Conservation (phyloP, 2,329 filamentous ascomycete species). For the Laburnicola sp. region DNA sequence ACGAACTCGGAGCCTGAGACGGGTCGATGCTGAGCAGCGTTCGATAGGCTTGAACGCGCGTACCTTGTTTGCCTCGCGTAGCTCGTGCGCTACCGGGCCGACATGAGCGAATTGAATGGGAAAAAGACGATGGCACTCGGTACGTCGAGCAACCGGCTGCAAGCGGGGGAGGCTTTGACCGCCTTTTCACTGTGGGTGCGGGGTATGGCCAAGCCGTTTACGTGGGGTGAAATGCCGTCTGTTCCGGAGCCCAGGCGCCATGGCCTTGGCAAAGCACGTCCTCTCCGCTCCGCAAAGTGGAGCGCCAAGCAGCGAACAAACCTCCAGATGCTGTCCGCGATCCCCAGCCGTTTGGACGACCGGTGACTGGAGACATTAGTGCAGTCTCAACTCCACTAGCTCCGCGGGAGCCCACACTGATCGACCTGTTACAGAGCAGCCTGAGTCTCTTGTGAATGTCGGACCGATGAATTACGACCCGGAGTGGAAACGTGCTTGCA, state of each 20-base stretch:
- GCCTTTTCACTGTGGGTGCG: neutral
- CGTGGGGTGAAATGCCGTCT: neutral
- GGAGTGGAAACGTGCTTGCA: no score
- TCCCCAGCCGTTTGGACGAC: neutral
- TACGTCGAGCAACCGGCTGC: no score
- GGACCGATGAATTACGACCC: no score
- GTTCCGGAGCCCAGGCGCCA: neutral
- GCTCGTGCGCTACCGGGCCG: no score
- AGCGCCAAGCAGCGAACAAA: neutral
- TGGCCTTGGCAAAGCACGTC: neutral
- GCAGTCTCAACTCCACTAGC: neutral
- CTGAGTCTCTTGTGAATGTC: neutral
- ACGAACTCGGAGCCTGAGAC: no score
- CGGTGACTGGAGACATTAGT: neutral
- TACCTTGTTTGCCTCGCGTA: no score
- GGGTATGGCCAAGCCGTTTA: neutral
- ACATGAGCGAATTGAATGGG: no score
- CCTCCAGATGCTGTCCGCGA: neutral
- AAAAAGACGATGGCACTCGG: no score
- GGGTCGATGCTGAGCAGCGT: no score
- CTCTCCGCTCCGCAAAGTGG: neutral
- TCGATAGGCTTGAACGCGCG: no score
- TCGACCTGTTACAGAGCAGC: neutral
- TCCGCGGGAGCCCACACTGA: neutral
- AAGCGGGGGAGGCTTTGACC: no score